Evolutionary conservation across 352 stramenopile species (phyloP).

Genomic region (Nothophytophthora sp.): DNA sequence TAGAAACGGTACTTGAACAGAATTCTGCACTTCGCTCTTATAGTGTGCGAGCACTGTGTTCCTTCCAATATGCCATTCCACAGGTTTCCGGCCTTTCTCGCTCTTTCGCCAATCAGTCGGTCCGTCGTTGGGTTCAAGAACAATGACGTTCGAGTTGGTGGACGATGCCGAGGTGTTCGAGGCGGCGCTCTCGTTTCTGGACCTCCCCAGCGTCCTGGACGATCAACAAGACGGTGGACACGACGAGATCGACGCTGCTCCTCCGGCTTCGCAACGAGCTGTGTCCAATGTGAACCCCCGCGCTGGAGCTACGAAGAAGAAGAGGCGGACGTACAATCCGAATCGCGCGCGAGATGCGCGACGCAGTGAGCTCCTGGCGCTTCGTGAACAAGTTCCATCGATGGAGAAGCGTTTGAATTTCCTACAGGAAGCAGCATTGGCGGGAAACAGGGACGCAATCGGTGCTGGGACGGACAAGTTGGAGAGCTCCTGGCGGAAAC

Average conservation of each 20-base stretch:
- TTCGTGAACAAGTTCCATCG: constrained; percentile 17
- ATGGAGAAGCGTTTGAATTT: constrained; percentile 9
- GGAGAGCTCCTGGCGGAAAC: no score
- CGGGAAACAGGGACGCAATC: no score
- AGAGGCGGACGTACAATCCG: no score
- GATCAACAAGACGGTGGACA: neutral
- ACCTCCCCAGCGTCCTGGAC: constrained; percentile 19
- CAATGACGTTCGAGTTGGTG: constrained; percentile 29
- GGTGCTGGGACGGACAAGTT: no score
- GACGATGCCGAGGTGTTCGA: constrained; percentile 32
- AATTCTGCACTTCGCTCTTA: no score
- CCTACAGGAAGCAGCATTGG: constrained; percentile 1
- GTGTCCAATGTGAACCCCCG: constrained; percentile 23
- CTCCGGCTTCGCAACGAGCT: constrained; percentile 11
- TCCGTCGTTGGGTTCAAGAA: no score
- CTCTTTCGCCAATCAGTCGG: no score
- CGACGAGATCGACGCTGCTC: neutral
- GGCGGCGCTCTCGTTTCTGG: constrained; percentile 31
- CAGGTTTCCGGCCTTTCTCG: no score
- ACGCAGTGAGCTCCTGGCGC: constrained; percentile 25
- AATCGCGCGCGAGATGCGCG: constrained; percentile 40
- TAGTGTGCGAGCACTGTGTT: no score
- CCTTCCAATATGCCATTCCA: no score
- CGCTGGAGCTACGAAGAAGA: constrained; percentile 20
- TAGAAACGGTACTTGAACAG: no score